A percentile compares a stretch with the other conserved stretches of the same genome.
phyloP scores from a whole-genome alignment of 257 asterid genomes.

The Paraleonurus japonicus region DNA sequence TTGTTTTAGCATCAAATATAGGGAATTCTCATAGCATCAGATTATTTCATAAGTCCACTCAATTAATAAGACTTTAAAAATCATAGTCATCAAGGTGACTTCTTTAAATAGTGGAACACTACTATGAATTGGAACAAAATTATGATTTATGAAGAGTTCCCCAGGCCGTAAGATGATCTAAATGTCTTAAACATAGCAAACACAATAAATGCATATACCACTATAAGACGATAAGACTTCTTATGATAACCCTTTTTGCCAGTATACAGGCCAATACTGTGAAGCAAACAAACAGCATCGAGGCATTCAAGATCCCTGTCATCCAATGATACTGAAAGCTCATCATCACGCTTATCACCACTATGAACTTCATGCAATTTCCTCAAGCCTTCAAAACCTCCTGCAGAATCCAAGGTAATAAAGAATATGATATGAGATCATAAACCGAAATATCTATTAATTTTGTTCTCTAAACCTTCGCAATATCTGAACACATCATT shows the following conservation, averaged over 20 bases:
- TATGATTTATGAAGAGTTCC: neutral
- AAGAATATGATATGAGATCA: slow-evolving; percentile 15
- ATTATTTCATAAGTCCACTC: neutral
- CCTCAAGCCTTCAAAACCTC: slow-evolving; percentile 61
- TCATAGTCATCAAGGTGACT: slow-evolving; percentile 16
- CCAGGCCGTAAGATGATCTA: slow-evolving; percentile 10
- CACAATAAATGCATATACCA: slow-evolving; percentile 35
- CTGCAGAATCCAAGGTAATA: slow-evolving; percentile 40
- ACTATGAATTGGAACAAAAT: neutral
- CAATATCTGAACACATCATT: slow-evolving; percentile 45
- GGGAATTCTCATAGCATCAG: neutral
- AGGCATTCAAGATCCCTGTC: slow-evolving; percentile 73
- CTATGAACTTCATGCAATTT: slow-evolving; percentile 32
- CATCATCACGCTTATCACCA: slow-evolving; percentile 17
- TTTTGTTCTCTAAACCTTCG: slow-evolving; percentile 48
- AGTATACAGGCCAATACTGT: slow-evolving; percentile 58
- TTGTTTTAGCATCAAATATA: neutral
- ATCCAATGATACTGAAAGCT: slow-evolving; percentile 37
- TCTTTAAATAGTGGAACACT: neutral
- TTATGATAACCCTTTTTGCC: slow-evolving; percentile 86
- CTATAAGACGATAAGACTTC: slow-evolving; percentile 50
- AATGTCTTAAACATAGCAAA: slow-evolving; percentile 3
- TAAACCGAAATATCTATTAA: slow-evolving; percentile 2
- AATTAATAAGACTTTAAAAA: slow-evolving; percentile 14
- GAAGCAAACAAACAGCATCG: slow-evolving; percentile 85